These are phyloP conservation scores for Tulasnella sp. DNA, from an alignment of 768 basidiomycete genomes.

Conservation along the genomic window DNA sequence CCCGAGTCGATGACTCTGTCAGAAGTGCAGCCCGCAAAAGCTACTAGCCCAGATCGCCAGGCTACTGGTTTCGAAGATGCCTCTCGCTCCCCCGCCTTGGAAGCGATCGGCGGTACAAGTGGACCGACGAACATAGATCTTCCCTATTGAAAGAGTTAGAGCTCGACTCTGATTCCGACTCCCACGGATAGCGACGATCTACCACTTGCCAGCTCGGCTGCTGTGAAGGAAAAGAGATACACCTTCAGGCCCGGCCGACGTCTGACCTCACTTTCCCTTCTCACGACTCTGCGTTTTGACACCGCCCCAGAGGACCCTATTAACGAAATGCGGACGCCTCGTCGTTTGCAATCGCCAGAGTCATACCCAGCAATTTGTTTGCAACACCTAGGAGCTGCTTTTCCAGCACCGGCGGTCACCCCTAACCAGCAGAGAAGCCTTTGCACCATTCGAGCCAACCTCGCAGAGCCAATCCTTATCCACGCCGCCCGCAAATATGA, in stretches of 20 bases:
- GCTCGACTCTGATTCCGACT: conserved; percentile 22
- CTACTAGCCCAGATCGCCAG: background rate
- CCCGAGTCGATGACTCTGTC: background rate
- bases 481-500: background rate
- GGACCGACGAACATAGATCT: conserved; percentile 7
- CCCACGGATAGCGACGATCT: conserved; percentile 15
- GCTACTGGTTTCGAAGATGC: background rate
- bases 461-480: background rate
- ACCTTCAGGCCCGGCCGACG: conserved; percentile 25
- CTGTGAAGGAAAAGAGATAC: conserved; percentile 20
- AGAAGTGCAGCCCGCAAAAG: background rate
- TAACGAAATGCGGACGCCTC: background rate
- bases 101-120: background rate
- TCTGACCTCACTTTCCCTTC: conserved; percentile 24
- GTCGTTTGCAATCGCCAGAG: background rate
- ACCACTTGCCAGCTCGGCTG: conserved; percentile 12
- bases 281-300: conserved; percentile 25
- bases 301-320: conserved; percentile 36
- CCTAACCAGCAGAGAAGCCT: background rate
- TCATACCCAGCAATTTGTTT: background rate
- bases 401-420: conserved; percentile 9
- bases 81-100: conserved; percentile 12
- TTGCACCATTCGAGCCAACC: background rate
- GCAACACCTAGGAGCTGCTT: background rate
- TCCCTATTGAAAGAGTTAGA: conserved; percentile 23